Percentiles rank a stretch among this genome's conserved stretches.
Conservation (phyloP, 1,284 basidiomycete species). For the Ceratobasidium sp. region DNA sequence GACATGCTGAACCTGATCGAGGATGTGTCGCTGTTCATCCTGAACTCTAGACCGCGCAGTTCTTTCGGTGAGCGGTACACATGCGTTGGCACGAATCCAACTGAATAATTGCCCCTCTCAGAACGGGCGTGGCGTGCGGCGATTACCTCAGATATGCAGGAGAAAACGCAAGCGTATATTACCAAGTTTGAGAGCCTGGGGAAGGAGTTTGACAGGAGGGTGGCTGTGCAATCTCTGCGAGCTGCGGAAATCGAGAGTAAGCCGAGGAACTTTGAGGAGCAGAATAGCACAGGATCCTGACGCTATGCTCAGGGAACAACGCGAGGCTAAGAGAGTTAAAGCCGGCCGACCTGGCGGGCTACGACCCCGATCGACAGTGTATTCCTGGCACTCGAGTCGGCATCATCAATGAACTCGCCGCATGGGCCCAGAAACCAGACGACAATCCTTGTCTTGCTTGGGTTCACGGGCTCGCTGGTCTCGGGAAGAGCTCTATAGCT, state of each 20-base stretch:
- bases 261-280: not conserved
- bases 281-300: not conserved
- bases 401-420: not conserved
- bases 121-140: not conserved
- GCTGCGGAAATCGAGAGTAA: not conserved
- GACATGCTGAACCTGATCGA: conserved; percentile 1
- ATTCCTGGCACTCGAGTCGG: not conserved
- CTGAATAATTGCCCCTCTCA: not conserved
- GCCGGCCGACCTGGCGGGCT: not conserved
- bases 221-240: not conserved
- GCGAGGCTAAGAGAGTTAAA: not conserved
- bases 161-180: not conserved
- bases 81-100: too few relatives aligned
- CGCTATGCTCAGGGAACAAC: not conserved
- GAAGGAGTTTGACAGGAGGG: not conserved
- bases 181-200: not conserved
- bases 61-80: not conserved
- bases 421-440: not conserved
- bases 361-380: not conserved
- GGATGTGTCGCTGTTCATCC: conserved; percentile 4
- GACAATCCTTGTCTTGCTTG: conserved; percentile 27
- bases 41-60: not conserved
- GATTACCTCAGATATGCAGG: not conserved
- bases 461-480: conserved; percentile 48
- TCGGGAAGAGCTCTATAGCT: not conserved